Evolutionary conservation across 192 early-diverging fungal species (phyloP), one percentile per base, ranked within the genome.

Genomic region (Gonapodya prolifera): DNA sequence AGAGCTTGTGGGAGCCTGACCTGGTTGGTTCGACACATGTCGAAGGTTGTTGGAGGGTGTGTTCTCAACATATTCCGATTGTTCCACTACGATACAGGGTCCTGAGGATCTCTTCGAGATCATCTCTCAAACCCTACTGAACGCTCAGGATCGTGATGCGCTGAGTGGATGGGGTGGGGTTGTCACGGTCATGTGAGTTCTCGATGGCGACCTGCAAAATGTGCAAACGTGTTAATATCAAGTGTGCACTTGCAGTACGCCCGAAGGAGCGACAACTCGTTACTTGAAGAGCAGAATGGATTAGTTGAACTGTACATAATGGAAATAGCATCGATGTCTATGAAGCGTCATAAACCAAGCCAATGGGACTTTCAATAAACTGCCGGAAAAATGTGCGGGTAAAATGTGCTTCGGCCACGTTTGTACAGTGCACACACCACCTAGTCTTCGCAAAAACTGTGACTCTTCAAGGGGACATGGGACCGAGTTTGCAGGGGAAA

Each of bases 71-170:
- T 75, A 0, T 81, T 31, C 0, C 71, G 0, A 23, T 61, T 33
- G 31, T 35, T 23, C 1, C 75, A 34, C 77, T 30, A 1, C 30
- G 17, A 30, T 70, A 69, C 70, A 90, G 87, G 87, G 91, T 79
- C 96, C 98, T 16, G 96, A 98, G 77, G 96, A 96, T 79, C 85
- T 99, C 75, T 99, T 99, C 80, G 96, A 98, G 86, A 94, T 93
- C 75, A 94, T 97, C 45, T 95, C 94, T 2, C 98, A 99, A 81
- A 88, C 97, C 2, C 83, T 99, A 70, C 84, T 99, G 82, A 95
- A 91, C 82, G 94, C 96, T 23, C 91, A 95, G 71, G 96, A 99
- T 82, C 92, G 98, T 79, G 95, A 99, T 83, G 91, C 93, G 33
- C 80, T 95, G 78, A 91, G 90, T 79, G 98, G 98, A 74, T 99